Evolutionary conservation across 2,329 filamentous ascomycete species (phyloP).

Genomic region (Talaromyces sp.): DNA sequence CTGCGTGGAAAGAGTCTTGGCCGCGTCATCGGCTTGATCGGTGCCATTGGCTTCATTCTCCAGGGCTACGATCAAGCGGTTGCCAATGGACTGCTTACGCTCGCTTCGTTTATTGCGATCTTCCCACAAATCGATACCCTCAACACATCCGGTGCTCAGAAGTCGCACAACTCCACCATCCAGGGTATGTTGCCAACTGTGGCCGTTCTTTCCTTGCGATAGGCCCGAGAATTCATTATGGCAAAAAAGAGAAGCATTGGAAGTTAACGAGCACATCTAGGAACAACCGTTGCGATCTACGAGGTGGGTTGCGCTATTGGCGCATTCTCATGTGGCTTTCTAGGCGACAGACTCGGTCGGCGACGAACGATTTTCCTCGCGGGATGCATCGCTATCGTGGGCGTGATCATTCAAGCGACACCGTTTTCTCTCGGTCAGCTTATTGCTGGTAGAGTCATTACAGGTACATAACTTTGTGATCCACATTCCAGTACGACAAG

Average conservation of each 20-base stretch:
- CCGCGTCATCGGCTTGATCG: slow-evolving; percentile 18
- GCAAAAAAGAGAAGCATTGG: background rate
- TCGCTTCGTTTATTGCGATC: slow-evolving; percentile 18
- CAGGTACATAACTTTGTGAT: slow-evolving; percentile 10
- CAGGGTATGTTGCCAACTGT: slow-evolving; percentile 12
- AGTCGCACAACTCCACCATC: slow-evolving; percentile 22
- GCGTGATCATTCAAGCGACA: slow-evolving; percentile 21
- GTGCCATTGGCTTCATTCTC: slow-evolving; percentile 20
- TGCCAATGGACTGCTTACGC: slow-evolving; percentile 19
- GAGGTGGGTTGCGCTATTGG: slow-evolving; percentile 29
- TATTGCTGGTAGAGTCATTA: slow-evolving; percentile 20
- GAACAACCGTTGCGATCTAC: slow-evolving; percentile 29
- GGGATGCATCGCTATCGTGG: slow-evolving; percentile 17
- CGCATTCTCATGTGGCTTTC: slow-evolving; percentile 14
- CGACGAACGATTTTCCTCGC: slow-evolving; percentile 20
- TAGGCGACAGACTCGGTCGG: slow-evolving; percentile 23
- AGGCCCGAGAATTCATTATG: background rate
- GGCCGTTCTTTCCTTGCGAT: background rate
- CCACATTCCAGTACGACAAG: too few species aligned
- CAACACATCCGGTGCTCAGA: slow-evolving; percentile 12
- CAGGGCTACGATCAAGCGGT: slow-evolving; percentile 24
- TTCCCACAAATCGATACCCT: slow-evolving; percentile 22
- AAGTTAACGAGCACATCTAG: slow-evolving; percentile 1
- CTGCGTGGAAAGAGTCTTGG: slow-evolving; percentile 17
- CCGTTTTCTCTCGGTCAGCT: slow-evolving; percentile 15